Percentiles rank a stretch among this genome's conserved stretches.
Conservation (phyloP, 139 green algal species). For the Chlorella sp. region DNA sequence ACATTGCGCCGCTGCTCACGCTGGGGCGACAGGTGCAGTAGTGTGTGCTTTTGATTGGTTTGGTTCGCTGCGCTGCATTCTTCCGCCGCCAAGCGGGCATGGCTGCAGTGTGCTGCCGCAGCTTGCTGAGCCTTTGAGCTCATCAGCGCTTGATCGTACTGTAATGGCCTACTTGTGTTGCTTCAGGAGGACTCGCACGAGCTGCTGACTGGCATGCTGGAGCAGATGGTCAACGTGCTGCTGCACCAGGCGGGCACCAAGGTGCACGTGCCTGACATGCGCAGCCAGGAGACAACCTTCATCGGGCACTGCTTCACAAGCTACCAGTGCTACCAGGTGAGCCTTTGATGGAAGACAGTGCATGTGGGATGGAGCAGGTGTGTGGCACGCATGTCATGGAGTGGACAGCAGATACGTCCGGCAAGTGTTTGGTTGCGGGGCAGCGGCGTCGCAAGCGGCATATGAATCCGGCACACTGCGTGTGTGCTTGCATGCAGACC, state of each 20-base stretch:
- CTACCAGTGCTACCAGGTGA: constrained; percentile 49
- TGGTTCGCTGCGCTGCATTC: background rate
- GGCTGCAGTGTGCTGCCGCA: background rate
- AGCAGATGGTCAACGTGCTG: constrained; percentile 42
- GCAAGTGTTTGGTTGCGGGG: no score
- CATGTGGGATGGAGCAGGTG: no score
- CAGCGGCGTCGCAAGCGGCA: no score
- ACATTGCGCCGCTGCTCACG: constrained; percentile 6
- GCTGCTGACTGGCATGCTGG: constrained; percentile 16
- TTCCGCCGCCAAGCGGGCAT: background rate
- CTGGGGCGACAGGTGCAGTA: constrained; percentile 14
- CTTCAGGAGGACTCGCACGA: constrained; percentile 28
- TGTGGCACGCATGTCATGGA: no score
- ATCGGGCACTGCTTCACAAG: constrained; percentile 58
- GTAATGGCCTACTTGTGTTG: background rate
- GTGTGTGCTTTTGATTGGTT: no score
- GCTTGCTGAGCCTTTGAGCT: background rate
- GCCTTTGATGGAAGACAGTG: no score
- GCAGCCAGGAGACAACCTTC: constrained; percentile 58
- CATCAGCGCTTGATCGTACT: background rate
- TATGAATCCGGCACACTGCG: no score
- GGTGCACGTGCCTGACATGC: constrained; percentile 1
- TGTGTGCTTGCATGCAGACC: constrained; percentile 1
- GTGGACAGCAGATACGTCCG: no score
- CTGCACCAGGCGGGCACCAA: constrained; percentile 47